Evolutionary conservation across 2,329 filamentous ascomycete species (phyloP), one percentile per base, ranked within the genome.

Genomic region (Lomentospora prolificans): DNA sequence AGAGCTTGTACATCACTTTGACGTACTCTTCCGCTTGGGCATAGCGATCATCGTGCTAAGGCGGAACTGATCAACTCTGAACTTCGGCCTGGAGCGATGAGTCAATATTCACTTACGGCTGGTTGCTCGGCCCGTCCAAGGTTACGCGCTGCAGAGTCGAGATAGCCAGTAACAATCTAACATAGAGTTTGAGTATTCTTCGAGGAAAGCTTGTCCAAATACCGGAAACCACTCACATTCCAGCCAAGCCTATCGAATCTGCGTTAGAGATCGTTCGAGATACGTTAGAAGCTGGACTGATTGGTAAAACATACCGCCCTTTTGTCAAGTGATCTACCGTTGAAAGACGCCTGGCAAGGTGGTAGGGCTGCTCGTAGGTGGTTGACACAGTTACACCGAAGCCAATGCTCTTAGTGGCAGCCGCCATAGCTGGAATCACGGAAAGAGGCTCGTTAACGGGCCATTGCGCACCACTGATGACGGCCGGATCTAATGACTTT

Each of bases 311-410:
- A 33, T 64, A 75, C 68, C 84, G 74, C 54, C 85, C 84, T 57
- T 80, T 80, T 1, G 78, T 84, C 3, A 89, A 69, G 64, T 89
- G 85, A 62, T 89, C 85, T 0, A 86, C 73, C 0, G 85, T 88
- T 0, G 80, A 84, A 19, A 88, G 65, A 9, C 84, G 71, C 33
- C 85, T 70, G 0, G 85, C 85, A 22, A 89, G 70, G 61, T 86
- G 81, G 63, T 86, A 89, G 0, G 85, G 85, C 62, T 84, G 79
- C 63, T 89, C 85, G 58, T 88, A 89, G 0, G 84, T 87, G 1
- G 85, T 87, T 2, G 81, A 80, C 1, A 84, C 79, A 0, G 85
- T 89, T 4, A 88, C 82, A 0, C 85, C 85, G 59, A 89, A 88
- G 0, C 79, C 82, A 27, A 89, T 78, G 58, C 75, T 85, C 62